Base-by-base conservation (phyloP, 164 flowering plant genomes). In the Saururus chinensis region DNA sequence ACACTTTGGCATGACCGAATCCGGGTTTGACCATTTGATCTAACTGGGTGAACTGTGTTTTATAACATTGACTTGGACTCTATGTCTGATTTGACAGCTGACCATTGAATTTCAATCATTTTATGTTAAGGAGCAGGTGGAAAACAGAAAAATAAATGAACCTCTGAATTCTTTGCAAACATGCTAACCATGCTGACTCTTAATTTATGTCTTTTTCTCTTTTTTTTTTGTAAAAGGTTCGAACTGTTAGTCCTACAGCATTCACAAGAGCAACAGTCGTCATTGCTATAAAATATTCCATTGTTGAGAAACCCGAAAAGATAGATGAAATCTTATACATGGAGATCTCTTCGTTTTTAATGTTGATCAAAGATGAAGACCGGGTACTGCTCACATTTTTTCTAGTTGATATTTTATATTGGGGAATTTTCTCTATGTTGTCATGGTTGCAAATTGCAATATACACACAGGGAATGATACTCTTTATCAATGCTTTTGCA, bases 241-340 rank as follows among this genome's bases (percentile, higher is more conserved):
- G 99, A 66, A 84, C 83, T 64, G 71, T 84, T 37, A 84, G 84
- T 73, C 82, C 86, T 52, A 80, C 99, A 73, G 95, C 95, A 41
- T 95, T 95, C 74, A 95, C 97, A 51, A 72, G 99, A 70, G 99
- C 97, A 21, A 95, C 99, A 6, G 96, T 87, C 64, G 98, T 84
- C 22, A 89, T 81, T 75, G 99, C 99, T 58, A 78, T 95, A 16
- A 95, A 91, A 67, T 95, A 91, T 78, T 85, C 99, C 23, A 79
- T 91, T 67, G 99, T 95, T 71, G 99, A 95, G 73, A 78, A 96
- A 16, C 96, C 93, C 59, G 99, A 86, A 79, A 91, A 84, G 74
- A 86, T 95, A 67, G 99, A 95, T 71, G 96, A 80, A 70, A 83
- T 95, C 51, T 69, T 95, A 62, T 78, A 72, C 72, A 89, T 93